These are phyloP conservation scores for Furcasterigmium furcatum DNA, from an alignment of 2,329 filamentous ascomycete genomes.

Conservation along the genomic window DNA sequence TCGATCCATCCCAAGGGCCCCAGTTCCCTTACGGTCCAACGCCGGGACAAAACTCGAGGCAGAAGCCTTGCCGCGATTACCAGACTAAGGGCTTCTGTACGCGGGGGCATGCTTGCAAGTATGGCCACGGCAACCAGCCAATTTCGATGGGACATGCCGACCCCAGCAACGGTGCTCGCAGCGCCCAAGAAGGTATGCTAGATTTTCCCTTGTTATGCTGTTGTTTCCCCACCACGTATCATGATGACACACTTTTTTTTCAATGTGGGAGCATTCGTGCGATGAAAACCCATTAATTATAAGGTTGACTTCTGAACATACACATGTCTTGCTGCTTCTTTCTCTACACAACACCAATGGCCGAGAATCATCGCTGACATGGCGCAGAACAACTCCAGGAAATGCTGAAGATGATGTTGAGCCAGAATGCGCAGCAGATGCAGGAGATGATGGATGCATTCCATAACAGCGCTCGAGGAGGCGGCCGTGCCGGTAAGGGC, in stretches of 20 bases:
- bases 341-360: background rate
- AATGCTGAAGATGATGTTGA: constrained; percentile 13
- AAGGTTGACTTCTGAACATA: constrained; percentile 23
- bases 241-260: constrained; percentile 13
- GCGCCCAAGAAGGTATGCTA: background rate
- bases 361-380: constrained; percentile 1
- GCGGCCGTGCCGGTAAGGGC: constrained; percentile 22
- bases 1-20: background rate
- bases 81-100: constrained; percentile 71
- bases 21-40: constrained; percentile 2
- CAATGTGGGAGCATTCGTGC: constrained; percentile 13
- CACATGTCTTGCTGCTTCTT: background rate
- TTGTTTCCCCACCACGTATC: constrained; percentile 1
- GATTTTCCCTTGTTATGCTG: background rate
- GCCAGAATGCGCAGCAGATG: constrained; percentile 12
- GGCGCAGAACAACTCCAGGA: constrained; percentile 11
- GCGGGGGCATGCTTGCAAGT: constrained; percentile 63
- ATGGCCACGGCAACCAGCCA: constrained; percentile 57
- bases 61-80: constrained; percentile 63
- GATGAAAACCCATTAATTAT: constrained; percentile 17
- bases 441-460: constrained; percentile 12
- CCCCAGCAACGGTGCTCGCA: background rate
- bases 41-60: constrained; percentile 25
- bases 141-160: constrained; percentile 7
- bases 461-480: constrained; percentile 17